Base-by-base conservation (phyloP, 176 grass and related monocot species). In the Eremochloa ophiuroides region DNA sequence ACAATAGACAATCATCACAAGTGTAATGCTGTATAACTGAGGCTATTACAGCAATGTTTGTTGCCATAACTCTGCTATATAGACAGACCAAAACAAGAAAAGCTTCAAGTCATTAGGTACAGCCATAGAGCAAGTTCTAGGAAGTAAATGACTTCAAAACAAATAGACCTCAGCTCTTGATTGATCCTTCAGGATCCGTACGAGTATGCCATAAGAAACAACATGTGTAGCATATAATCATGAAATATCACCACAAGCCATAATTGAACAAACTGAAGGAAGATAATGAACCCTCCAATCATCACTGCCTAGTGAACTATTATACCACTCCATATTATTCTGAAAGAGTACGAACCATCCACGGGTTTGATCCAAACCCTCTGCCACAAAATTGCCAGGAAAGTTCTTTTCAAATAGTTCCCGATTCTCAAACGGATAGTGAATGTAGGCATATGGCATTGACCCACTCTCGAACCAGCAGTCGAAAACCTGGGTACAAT, bases 391-490 rank as follows among this genome's bases (percentile, higher is more conserved):
- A 76, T 99, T 92, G 20, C 96, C 96, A 66, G 96, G 96, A 80
- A 99, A 99, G 69, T 99, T 99, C 60, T 95, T 93, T 73, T 99
- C 93, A 75, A 99, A 99, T 46, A 95, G 82, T 70, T 91, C 96
- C 67, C 85, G 85, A 84, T 99, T 99, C 87, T 99, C 96, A 77
- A 99, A 99, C 82, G 96, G 96, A 65, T 99, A 99, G 76, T 99
- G 96, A 90, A 99, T 91, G 82, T 95, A 95, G 30, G 96, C 96
- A 88, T 95, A 99, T 76, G 96, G 96, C 96, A 99, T 99, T 8
- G 93, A 99, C 42, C 93, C 93, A 76, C 96, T 99, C 83, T 99
- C 96, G 79, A 99, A 99, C 96, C 96, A 99, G 82, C 96, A 99
- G 68, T 99, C 96, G 8, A 99, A 99, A 81, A 99, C 96, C 96